Evolutionary conservation across 345 rosid genomes (phyloP), one percentile per base, ranked within the genome.

Genomic region (Arabidopsis arenosa): DNA sequence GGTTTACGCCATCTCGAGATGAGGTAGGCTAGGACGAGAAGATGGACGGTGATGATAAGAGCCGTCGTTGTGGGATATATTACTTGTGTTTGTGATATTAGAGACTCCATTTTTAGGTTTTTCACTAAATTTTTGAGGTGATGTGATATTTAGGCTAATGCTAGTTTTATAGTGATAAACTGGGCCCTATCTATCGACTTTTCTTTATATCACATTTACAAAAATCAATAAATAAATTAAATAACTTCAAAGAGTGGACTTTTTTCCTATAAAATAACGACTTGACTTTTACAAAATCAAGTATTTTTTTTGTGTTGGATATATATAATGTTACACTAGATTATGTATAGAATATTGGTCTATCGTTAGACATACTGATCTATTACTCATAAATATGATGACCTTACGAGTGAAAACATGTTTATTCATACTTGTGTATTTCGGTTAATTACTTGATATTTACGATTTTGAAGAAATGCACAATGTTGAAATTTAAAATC

Each of bases 1-100:
- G 55, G 63, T 65, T 78, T 80, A 17, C 83, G 64, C 32, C 91
- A 84, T 5, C 75, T 78, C 5, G 76, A 45, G 72, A 76, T 21
- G 7, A 85, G 58, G 23, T 78, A 72, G 18, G 67, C 17, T 43
- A 87, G 17, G 60, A 85, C 62, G 30, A 69, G 52, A 82, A 66
- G 35, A 43, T 37, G 32, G 37, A 63, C 13, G 2, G 47, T 43
- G 63, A 39, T 73, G 6, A 73, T 37, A 53, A 73, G 28, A 73
- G 28, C 17, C 44, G 66, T 45, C 73, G 54, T 80, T 3, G 79
- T 60, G 5, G 62, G 61, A 58, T 59, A 12, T 10, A 48, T 45
- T 47, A 37, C 28, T 57, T 48, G 53, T 44, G 61, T 67, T 66
- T 75, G 45, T 36, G 67, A 58, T 66, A 48, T 15, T 26, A 73